Conservation (phyloP, 2,329 filamentous ascomycete species). For the Leptoxyphium fumago region DNA sequence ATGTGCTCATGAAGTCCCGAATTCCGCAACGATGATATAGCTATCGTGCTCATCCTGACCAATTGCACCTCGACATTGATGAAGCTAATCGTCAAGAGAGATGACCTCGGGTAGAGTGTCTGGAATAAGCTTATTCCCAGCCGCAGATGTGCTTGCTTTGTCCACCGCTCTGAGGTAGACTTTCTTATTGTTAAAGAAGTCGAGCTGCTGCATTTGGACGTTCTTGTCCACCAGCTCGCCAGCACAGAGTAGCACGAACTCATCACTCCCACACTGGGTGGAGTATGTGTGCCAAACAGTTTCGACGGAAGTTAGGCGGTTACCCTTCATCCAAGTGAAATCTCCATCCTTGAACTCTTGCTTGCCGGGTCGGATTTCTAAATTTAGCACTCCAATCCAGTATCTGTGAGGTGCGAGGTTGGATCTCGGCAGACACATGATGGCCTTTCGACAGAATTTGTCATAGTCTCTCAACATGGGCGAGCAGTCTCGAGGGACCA, state of each 20-base stretch:
- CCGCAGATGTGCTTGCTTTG: conserved; percentile 1
- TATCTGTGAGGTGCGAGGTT: conserved; percentile 14
- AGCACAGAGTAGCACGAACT: conserved; percentile 12
- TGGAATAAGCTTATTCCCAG: conserved; percentile 5
- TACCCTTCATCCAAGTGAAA: conserved; percentile 21
- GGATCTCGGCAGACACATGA: conserved; percentile 8
- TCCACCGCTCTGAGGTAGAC: conserved; percentile 15
- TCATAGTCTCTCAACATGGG: conserved; percentile 6
- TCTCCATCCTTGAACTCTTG: conserved; percentile 4
- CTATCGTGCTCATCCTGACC: too few relatives aligned
- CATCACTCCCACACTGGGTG: conserved; percentile 5
- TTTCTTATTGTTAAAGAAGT: conserved; percentile 17
- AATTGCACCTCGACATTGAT: too few relatives aligned
- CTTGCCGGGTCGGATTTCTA: conserved; percentile 1
- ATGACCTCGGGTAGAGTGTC: background rate
- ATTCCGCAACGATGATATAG: too few relatives aligned
- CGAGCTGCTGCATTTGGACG: conserved; percentile 14
- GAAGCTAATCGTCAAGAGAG: background rate
- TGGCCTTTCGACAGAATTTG: conserved; percentile 11
- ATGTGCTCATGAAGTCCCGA: too few relatives aligned
- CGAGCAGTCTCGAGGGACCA: conserved; percentile 9
- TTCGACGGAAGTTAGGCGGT: conserved; percentile 15
- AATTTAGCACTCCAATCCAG: conserved; percentile 19
- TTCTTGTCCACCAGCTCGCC: conserved; percentile 8
- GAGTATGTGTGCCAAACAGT: conserved; percentile 17